A percentile compares a stretch with the other conserved stretches of the same genome.
phyloP scores from a whole-genome alignment of 2,329 filamentous ascomycete species.

The Botrytis galanthina region DNA sequence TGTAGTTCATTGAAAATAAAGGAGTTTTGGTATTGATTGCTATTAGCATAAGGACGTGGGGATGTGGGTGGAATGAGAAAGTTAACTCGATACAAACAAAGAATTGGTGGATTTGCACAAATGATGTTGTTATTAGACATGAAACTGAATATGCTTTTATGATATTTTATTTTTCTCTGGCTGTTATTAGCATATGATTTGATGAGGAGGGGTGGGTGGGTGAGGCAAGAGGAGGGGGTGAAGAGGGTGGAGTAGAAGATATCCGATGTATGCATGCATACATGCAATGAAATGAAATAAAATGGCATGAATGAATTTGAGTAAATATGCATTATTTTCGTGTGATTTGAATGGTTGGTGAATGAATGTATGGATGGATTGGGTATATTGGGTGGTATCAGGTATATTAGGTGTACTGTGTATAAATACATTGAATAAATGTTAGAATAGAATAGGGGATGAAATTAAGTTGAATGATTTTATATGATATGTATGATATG shows the following conservation, averaged over 20 bases:
- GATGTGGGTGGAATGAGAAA: not conserved
- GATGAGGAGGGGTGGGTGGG: not conserved
- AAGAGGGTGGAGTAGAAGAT: not conserved
- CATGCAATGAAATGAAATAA: not conserved
- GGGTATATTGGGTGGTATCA: too few relatives aligned
- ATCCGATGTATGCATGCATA: conserved; percentile 2
- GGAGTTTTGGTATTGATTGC: conserved; percentile 5
- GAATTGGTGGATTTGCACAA: not conserved
- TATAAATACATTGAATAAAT: too few relatives aligned
- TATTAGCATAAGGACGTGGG: not conserved
- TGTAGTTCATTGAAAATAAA: not conserved
- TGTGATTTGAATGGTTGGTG: not conserved
- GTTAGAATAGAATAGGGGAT: too few relatives aligned
- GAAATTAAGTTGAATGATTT: too few relatives aligned
- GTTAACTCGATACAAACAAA: not conserved
- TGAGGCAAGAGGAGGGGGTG: too few relatives aligned
- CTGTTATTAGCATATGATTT: conserved; percentile 7
- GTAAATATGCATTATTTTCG: too few relatives aligned
- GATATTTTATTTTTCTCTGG: not conserved
- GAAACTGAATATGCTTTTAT: conserved; percentile 1
- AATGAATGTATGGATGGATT: too few relatives aligned
- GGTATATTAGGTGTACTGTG: too few relatives aligned
- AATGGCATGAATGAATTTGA: not conserved
- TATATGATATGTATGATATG: too few relatives aligned
- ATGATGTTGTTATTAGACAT: conserved; percentile 11